phyloP scores from a whole-genome alignment of 345 rosid genomes.

The Populus deltoides region DNA sequence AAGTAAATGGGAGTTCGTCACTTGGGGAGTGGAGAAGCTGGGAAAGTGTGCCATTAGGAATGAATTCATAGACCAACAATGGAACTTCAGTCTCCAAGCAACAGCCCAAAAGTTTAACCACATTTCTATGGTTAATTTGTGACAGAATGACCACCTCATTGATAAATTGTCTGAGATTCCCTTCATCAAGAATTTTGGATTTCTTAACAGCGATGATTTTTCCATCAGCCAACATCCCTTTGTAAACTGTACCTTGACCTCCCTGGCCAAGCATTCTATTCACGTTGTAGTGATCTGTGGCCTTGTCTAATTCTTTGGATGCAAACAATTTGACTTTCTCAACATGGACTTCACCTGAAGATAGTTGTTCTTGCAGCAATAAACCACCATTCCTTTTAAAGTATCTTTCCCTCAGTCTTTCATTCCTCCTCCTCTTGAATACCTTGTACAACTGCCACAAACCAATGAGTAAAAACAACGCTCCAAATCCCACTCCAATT shows the following conservation, averaged over 20 bases:
- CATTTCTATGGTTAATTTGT: background rate
- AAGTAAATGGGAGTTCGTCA: background rate
- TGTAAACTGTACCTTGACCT: background rate
- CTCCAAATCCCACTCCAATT: background rate
- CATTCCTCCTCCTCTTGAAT: background rate
- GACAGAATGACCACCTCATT: background rate
- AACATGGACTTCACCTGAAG: background rate
- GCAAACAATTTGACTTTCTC: background rate
- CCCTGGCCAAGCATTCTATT: background rate
- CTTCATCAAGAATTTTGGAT: background rate
- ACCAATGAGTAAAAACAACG: background rate
- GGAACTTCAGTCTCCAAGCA: background rate
- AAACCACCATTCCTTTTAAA: constrained; percentile 3
- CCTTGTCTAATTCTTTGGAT: background rate
- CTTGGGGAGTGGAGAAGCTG: background rate
- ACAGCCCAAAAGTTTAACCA: background rate
- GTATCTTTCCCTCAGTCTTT: too few relatives aligned
- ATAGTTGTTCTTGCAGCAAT: background rate
- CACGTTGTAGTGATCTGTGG: background rate
- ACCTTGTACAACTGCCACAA: constrained; percentile 2
- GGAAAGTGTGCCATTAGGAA: background rate
- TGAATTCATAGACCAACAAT: background rate
- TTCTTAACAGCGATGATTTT: background rate
- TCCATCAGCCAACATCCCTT: background rate
- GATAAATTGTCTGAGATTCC: background rate